phyloP scores from a whole-genome alignment of 371 early-diverging fungal species.

The Mortierella sp. region DNA sequence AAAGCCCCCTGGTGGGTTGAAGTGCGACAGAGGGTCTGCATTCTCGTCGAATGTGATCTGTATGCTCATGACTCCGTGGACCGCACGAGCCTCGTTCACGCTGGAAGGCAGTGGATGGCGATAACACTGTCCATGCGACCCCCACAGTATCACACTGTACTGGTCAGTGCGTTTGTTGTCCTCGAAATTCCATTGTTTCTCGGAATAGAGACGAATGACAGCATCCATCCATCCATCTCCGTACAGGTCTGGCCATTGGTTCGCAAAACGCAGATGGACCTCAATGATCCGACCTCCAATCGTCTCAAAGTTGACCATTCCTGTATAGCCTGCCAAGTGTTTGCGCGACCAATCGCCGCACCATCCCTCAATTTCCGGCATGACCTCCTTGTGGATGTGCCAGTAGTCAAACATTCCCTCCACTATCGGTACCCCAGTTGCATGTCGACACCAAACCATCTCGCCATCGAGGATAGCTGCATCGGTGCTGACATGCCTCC shows the following conservation, averaged over 20 bases:
- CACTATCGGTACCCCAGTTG: constrained; percentile 10
- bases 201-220: constrained; percentile 15
- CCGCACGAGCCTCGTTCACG: constrained; percentile 6
- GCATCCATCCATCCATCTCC: constrained; percentile 24
- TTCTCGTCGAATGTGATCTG: constrained; percentile 23
- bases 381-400: constrained; percentile 21
- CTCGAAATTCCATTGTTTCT: constrained; percentile 14
- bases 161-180: constrained; percentile 13
- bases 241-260: constrained; percentile 28
- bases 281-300: constrained; percentile 24
- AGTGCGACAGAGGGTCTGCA: not conserved
- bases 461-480: constrained; percentile 21
- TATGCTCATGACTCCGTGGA: constrained; percentile 9
- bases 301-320: constrained; percentile 30
- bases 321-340: constrained; percentile 23
- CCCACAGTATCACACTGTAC: constrained; percentile 23
- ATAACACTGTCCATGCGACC: constrained; percentile 6
- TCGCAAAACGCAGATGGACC: constrained; percentile 19
- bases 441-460: constrained; percentile 22
- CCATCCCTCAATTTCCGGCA: constrained; percentile 17
- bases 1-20: constrained; percentile 25
- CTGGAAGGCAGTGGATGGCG: constrained; percentile 7
- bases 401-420: constrained; percentile 23
- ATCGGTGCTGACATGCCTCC: constrained; percentile 25
- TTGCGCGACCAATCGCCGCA: constrained; percentile 10